Evolutionary conservation across 1,139 yeast species (phyloP), one percentile per base, ranked within the genome.

Genomic region (Lodderomyces pseudojiufengensis): DNA sequence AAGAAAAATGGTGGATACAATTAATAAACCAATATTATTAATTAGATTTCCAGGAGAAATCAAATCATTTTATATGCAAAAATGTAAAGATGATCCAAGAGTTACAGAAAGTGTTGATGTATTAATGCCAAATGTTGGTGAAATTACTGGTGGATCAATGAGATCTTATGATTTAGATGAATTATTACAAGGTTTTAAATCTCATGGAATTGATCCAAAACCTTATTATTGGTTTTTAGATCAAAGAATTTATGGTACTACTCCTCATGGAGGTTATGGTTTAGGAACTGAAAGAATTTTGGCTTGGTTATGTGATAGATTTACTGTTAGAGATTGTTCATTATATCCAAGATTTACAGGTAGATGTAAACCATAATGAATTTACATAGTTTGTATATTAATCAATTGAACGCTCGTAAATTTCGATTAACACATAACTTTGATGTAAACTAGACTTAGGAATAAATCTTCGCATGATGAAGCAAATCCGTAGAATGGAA

Each of bases 241-340:
- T 61, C 94, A 84, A 69, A 82, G 98, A 67, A 84, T 84, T 66
- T 90, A 94, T 65, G 99, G 99, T 61, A 83, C 97, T 18, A 86
- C 87, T 66, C 97, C 97, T 33, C 98, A 92, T 59, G 99, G 99
- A 63, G 99, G 99, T 49, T 92, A 92, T 67, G 99, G 99, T 54
- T 67, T 92, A 48, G 99, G 99, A 49, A 86, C 97, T 34, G 99
- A 92, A 71, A 85, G 99, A 69, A 86, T 92, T 54, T 74, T 92
- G 51, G 98, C 98, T 26, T 92, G 98, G 98, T 76, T 92, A 59
- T 88, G 97, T 70, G 84, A 90, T 76, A 78, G 98, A 65, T 92
- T 80, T 72, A 94, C 98, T 27, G 97, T 92, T 45, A 84, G 97
- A 71, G 98, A 92, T 62, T 92, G 98, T 65, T 84, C 95, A 24